These are phyloP conservation scores for Durusdinium trenchii DNA, from an alignment of 73 alveolate genomes.

Conservation along the genomic window DNA sequence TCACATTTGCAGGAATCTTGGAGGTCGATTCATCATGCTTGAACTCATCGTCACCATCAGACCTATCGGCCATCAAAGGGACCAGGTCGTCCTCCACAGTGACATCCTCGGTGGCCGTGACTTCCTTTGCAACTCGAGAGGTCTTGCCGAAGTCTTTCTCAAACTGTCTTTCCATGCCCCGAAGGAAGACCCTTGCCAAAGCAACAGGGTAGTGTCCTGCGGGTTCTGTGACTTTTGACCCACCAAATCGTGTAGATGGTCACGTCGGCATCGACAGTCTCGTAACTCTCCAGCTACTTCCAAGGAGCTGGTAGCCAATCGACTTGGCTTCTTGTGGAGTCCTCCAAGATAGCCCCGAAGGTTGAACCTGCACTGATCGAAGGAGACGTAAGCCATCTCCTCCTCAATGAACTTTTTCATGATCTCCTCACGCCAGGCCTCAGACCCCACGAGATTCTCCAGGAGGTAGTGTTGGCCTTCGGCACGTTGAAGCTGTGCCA, in stretches of 20 bases:
- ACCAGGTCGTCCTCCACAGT: no score
- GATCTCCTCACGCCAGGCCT: background rate
- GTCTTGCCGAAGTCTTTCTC: no score
- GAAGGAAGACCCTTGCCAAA: background rate
- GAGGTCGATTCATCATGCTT: no score
- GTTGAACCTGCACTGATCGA: background rate
- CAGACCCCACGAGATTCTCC: background rate
- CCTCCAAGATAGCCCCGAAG: background rate
- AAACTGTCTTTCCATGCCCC: background rate
- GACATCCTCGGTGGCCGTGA: no score
- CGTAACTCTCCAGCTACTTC: background rate
- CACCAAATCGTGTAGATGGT: constrained; percentile 16
- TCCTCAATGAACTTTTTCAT: background rate
- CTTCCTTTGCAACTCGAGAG: no score
- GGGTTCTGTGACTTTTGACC: background rate
- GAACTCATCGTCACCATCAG: no score
- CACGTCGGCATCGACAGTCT: background rate
- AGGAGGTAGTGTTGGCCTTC: background rate
- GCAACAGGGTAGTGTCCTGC: background rate
- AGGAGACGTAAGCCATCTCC: background rate
- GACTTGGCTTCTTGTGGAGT: background rate
- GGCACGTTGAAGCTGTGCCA: background rate
- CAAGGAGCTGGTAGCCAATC: background rate
- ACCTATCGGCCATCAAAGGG: no score
- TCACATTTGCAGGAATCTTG: no score